These are phyloP conservation scores for Sphagnum fallax DNA, from an alignment of 228 moss, liverwort and hornwort genomes.

Conservation along the genomic window DNA sequence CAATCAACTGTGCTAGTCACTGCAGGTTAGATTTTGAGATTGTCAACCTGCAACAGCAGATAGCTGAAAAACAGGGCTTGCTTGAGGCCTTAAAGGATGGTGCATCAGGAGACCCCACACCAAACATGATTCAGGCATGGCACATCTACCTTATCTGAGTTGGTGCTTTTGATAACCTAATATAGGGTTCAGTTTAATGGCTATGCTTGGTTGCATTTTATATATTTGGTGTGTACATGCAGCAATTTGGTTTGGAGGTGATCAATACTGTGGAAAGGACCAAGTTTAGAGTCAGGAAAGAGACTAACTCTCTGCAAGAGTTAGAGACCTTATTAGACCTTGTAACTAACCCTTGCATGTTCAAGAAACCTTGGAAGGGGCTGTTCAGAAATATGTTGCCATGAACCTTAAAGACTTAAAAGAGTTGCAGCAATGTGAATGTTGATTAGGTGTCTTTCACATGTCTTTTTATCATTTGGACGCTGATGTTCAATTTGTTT, in stretches of 20 bases:
- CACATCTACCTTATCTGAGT: neutral
- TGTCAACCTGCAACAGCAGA: slow-evolving; percentile 12
- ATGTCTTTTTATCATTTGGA: neutral
- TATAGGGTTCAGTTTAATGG: neutral
- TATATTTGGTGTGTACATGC: neutral
- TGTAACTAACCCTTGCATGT: no score
- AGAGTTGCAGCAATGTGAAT: no score
- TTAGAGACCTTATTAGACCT: no score
- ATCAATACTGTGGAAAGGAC: no score
- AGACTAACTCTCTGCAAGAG: no score
- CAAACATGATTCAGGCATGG: neutral
- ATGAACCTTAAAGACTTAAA: no score
- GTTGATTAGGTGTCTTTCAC: neutral
- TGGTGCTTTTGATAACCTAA: neutral
- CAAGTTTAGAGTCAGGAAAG: no score
- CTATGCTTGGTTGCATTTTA: neutral
- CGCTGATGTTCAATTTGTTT: no score
- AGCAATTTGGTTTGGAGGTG: neutral
- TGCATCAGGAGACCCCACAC: neutral
- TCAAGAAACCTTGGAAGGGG: no score
- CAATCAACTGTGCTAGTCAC: neutral
- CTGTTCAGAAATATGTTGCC: no score
- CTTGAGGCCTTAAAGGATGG: neutral
- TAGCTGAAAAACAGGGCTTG: slow-evolving; percentile 21
- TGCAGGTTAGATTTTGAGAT: slow-evolving; percentile 39